Conservation (phyloP, 2,329 filamentous ascomycete genomes). For the Fusarium nygamai region DNA sequence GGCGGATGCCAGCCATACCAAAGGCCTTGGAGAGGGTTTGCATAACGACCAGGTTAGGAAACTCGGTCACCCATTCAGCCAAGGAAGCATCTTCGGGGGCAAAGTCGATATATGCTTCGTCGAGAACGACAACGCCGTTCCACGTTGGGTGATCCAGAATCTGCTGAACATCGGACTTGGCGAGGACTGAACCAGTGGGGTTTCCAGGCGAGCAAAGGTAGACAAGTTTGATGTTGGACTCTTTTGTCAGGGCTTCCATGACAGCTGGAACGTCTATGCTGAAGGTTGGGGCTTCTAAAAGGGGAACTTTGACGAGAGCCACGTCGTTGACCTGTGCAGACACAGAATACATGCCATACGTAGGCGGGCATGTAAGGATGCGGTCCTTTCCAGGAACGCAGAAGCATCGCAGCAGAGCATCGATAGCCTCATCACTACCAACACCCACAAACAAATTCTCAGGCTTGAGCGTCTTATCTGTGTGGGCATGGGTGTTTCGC, state of each 20-base stretch:
- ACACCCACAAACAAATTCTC: slow-evolving; percentile 94
- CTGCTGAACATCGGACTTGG: slow-evolving; percentile 76
- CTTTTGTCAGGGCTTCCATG: slow-evolving; percentile 67
- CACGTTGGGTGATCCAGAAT: slow-evolving; percentile 88
- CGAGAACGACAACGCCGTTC: slow-evolving; percentile 93
- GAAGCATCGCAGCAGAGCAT: slow-evolving; percentile 92
- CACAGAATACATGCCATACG: slow-evolving; percentile 98
- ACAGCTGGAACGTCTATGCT: slow-evolving; percentile 77
- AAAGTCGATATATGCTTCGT: slow-evolving; percentile 98
- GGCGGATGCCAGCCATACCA: slow-evolving; percentile 89
- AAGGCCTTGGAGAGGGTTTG: slow-evolving; percentile 99
- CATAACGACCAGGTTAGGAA: slow-evolving; percentile 96
- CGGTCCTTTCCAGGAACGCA: slow-evolving; percentile 87
- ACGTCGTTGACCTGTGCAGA: slow-evolving; percentile 96
- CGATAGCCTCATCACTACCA: slow-evolving; percentile 96
- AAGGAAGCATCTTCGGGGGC: slow-evolving; percentile 79
- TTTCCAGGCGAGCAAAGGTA: slow-evolving; percentile 97
- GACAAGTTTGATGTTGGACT: slow-evolving; percentile 79
- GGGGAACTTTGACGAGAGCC: slow-evolving; percentile 83
- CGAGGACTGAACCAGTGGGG: slow-evolving; percentile 83
- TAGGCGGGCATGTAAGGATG: slow-evolving; percentile 94
- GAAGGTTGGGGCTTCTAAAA: slow-evolving; percentile 78
- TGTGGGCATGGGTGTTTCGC: slow-evolving; percentile 87
- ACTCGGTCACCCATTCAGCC: slow-evolving; percentile 90
- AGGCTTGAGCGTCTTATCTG: slow-evolving; percentile 75